These are phyloP conservation scores for Lentinus tigrinus DNA, from an alignment of 768 basidiomycete genomes.

Conservation along the genomic window DNA sequence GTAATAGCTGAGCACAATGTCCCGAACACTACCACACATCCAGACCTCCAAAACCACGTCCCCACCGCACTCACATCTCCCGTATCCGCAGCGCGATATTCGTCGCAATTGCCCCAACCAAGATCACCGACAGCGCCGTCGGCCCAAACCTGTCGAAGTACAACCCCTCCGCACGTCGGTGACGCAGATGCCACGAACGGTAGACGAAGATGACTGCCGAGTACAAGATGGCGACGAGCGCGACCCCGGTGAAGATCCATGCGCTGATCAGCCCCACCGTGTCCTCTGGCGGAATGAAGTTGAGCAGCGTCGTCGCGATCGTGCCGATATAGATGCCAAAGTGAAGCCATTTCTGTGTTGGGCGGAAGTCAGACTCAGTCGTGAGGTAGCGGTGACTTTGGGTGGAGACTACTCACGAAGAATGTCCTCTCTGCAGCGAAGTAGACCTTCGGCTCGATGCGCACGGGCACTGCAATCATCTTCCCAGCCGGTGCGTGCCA, in stretches of 20 bases:
- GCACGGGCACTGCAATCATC: slow-evolving; percentile 88
- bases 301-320: slow-evolving; percentile 86
- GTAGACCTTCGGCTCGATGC: slow-evolving; percentile 97
- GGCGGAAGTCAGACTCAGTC: background rate
- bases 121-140: slow-evolving; percentile 64
- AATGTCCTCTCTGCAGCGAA: slow-evolving; percentile 96
- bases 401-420: slow-evolving; percentile 55
- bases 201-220: slow-evolving; percentile 79
- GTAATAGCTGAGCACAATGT: no score
- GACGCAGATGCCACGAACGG: slow-evolving; percentile 66
- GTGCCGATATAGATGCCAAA: slow-evolving; percentile 84
- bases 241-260: slow-evolving; percentile 84
- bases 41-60: no score
- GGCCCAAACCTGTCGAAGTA: slow-evolving; percentile 93
- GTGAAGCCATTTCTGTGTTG: slow-evolving; percentile 82
- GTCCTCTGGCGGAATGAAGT: slow-evolving; percentile 77
- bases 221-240: slow-evolving; percentile 86
- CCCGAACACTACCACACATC: no score
- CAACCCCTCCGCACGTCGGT: slow-evolving; percentile 70
- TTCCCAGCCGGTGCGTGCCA: slow-evolving; percentile 86
- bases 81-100: slow-evolving; percentile 71
- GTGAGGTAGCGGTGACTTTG: background rate
- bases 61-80: slow-evolving; percentile 48
- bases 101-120: slow-evolving; percentile 67
- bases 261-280: slow-evolving; percentile 82